These are phyloP conservation scores for Pseudotsuga menziesii DNA, from an alignment of 75 land plant genomes.

Conservation along the genomic window DNA sequence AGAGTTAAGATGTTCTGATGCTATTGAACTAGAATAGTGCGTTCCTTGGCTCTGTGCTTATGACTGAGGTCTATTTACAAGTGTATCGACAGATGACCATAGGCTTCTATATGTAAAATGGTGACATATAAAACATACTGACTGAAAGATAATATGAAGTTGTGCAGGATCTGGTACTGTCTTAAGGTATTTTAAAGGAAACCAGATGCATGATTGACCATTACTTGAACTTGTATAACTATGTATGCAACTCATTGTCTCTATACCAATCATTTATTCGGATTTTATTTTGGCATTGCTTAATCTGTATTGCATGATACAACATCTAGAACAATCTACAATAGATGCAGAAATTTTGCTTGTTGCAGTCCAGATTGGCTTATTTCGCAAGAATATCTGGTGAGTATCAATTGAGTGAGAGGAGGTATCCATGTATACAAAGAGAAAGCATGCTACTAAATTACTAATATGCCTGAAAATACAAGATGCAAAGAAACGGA, in stretches of 20 bases:
- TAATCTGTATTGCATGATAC: background rate
- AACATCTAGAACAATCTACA: background rate
- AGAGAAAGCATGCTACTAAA: background rate
- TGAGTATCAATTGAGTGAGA: background rate
- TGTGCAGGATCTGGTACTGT: background rate
- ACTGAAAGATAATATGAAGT: background rate
- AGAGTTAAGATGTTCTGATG: background rate
- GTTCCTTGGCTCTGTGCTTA: too few relatives aligned
- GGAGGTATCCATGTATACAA: background rate
- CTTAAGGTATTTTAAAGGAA: background rate
- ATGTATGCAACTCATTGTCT: background rate
- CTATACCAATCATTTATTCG: background rate
- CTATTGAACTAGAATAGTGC: background rate
- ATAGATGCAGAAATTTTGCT: background rate
- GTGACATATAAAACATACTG: background rate
- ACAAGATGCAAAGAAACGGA: background rate
- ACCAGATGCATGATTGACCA: background rate
- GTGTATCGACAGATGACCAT: background rate
- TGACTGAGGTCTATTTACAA: background rate
- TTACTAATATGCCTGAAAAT: background rate
- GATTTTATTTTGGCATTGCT: background rate
- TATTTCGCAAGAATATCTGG: background rate
- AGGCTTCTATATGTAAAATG: background rate
- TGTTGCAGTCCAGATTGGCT: background rate
- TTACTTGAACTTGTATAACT: background rate